Conservation (phyloP, 1,139 yeast genomes). For the Yamadazyma diospyri region DNA sequence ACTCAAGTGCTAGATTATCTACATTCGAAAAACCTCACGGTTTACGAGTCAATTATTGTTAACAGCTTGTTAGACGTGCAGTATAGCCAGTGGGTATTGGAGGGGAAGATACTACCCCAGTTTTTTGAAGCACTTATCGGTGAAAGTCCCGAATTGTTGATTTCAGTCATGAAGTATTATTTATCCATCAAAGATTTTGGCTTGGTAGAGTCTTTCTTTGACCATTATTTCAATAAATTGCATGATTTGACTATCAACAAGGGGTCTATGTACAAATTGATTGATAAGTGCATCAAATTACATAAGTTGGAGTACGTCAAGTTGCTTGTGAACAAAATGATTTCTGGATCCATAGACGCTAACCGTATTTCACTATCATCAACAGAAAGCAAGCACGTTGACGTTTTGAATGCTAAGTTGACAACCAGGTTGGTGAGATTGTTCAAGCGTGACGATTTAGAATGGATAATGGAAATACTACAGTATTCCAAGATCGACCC, state of each 20-base stretch:
- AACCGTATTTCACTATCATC: slow-evolving; percentile 12
- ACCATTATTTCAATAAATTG: slow-evolving; percentile 19
- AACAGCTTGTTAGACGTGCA: slow-evolving; percentile 8
- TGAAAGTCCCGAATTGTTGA: slow-evolving; percentile 26
- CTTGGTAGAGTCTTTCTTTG: neutral
- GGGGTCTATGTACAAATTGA: slow-evolving; percentile 24
- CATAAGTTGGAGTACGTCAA: slow-evolving; percentile 30
- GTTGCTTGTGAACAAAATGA: slow-evolving; percentile 31
- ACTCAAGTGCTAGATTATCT: slow-evolving; percentile 8
- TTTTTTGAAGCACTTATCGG: slow-evolving; percentile 11
- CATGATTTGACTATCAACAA: slow-evolving; percentile 17
- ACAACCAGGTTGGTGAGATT: neutral
- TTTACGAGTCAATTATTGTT: slow-evolving; percentile 11
- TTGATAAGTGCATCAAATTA: slow-evolving; percentile 29
- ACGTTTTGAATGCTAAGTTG: neutral
- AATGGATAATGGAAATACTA: too few species aligned
- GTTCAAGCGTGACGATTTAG: too few species aligned
- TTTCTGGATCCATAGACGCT: slow-evolving; percentile 23
- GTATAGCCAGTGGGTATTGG: slow-evolving; percentile 7
- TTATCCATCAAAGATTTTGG: slow-evolving; percentile 12
- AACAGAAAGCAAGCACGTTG: too few species aligned
- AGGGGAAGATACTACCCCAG: slow-evolving; percentile 3
- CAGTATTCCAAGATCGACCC: too few species aligned
- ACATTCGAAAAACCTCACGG: slow-evolving; percentile 3
- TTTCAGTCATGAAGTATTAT: slow-evolving; percentile 26